phyloP scores from a whole-genome alignment of 1,284 basidiomycete species.

The Mycena citricolor region DNA sequence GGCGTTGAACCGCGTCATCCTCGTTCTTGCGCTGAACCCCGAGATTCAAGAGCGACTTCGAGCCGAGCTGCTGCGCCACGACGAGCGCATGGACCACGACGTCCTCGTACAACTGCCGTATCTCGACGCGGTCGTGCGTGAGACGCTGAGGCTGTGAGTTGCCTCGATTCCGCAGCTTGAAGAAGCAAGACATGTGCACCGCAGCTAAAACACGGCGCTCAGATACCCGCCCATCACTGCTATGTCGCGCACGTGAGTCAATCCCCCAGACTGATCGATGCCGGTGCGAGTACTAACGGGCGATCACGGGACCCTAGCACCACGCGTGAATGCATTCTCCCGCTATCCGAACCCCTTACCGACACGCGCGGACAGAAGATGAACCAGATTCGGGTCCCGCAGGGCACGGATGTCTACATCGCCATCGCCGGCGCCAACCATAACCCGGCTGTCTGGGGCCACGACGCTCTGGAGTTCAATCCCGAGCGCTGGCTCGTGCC shows the following conservation, averaged over 20 bases:
- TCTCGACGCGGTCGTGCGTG: conserved; percentile 34
- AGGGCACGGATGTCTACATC: conserved; percentile 13
- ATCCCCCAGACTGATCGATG: background rate
- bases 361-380: conserved; percentile 8
- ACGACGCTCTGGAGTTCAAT: conserved; percentile 8
- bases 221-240: background rate
- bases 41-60: conserved; percentile 25
- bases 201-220: no score
- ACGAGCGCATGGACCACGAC: conserved; percentile 34
- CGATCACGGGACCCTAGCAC: background rate
- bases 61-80: conserved; percentile 20
- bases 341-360: conserved; percentile 4
- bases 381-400: conserved; percentile 5
- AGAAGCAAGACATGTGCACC: no score
- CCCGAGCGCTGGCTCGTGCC: conserved; percentile 15
- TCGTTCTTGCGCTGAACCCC: conserved; percentile 22
- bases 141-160: conserved; percentile 35
- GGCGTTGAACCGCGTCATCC: conserved; percentile 24
- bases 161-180: no score
- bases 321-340: conserved; percentile 14
- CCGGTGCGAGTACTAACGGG: background rate
- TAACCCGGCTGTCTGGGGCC: conserved; percentile 8
- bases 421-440: conserved; percentile 21
- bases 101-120: conserved; percentile 33
- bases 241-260: background rate